phyloP scores from a whole-genome alignment of 441 rosid genomes.

The Gossypium aridum region DNA sequence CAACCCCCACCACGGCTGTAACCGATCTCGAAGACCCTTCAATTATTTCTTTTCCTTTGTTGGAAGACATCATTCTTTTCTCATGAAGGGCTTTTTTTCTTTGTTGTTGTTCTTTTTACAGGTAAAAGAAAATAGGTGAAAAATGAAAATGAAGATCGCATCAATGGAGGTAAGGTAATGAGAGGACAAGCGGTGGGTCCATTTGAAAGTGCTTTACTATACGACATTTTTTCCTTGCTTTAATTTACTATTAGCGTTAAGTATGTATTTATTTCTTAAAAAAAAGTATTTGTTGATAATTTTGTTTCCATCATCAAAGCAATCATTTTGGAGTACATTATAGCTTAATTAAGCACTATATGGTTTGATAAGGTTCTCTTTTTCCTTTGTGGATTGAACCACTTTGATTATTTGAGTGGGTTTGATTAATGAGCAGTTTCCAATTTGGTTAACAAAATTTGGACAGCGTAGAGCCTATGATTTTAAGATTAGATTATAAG shows the following conservation, averaged over 20 bases:
- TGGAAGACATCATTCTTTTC: constrained; percentile 9
- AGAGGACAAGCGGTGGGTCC: constrained; percentile 15
- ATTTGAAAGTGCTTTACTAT: constrained; percentile 15
- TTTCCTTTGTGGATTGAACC: too few species aligned
- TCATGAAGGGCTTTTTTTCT: background rate
- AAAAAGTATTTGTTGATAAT: background rate
- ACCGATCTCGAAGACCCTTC: constrained; percentile 13
- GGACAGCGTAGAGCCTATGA: too few species aligned
- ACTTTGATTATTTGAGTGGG: too few species aligned
- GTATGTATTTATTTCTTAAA: background rate
- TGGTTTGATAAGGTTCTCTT: too few species aligned
- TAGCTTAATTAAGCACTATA: background rate
- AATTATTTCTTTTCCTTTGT: constrained; percentile 15
- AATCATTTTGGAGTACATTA: background rate
- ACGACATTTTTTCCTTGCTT: constrained; percentile 3
- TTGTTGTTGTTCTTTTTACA: background rate
- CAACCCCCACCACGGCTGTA: background rate
- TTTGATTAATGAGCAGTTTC: too few species aligned
- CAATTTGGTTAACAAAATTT: too few species aligned
- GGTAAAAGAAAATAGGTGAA: background rate
- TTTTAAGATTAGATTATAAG: too few species aligned
- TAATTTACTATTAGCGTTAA: constrained; percentile 18
- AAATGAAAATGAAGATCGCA: constrained; percentile 1
- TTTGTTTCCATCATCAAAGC: background rate
- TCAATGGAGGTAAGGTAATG: constrained; percentile 6